Conservation (phyloP, 768 basidiomycete species). For the Strobilomyces dryophilus region DNA sequence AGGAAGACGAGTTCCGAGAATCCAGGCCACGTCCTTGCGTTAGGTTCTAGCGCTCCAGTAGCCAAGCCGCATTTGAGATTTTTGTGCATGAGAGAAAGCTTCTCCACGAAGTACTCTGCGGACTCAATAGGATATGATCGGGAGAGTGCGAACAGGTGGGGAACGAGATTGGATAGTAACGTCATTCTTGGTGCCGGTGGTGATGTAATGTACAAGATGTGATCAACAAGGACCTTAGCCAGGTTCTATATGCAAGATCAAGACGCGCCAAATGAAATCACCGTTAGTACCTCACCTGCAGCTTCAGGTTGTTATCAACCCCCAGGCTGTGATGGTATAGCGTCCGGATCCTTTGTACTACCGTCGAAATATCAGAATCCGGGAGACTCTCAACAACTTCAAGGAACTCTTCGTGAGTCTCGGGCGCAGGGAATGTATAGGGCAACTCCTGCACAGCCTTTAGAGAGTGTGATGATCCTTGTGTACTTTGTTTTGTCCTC, state of each 20-base stretch:
- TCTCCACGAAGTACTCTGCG: conserved; percentile 75
- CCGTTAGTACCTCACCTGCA: conserved; percentile 60
- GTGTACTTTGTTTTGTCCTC: conserved; percentile 30
- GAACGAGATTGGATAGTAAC: conserved; percentile 62
- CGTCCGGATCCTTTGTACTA: conserved; percentile 86
- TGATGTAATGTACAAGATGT: conserved; percentile 72
- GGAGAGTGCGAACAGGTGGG: conserved; percentile 75
- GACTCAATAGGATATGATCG: conserved; percentile 77
- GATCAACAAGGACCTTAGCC: conserved; percentile 78
- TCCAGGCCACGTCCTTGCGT: conserved; percentile 87
- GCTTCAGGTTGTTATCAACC: conserved; percentile 85
- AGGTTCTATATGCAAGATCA: conserved; percentile 49
- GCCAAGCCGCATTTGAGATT: conserved; percentile 83
- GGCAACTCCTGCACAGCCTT: conserved; percentile 64
- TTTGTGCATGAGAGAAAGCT: conserved; percentile 89
- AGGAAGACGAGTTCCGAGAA: conserved; percentile 77
- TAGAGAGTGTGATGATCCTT: conserved; percentile 29
- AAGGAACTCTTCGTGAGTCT: conserved; percentile 85
- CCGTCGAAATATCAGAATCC: conserved; percentile 69
- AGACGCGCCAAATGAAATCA: background rate
- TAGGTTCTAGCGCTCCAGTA: conserved; percentile 52
- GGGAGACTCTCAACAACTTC: conserved; percentile 68
- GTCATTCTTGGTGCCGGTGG: conserved; percentile 57
- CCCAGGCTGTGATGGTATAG: conserved; percentile 91
- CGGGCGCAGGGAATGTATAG: conserved; percentile 88